Percentiles rank a stretch among this genome's conserved stretches.
phyloP scores from a whole-genome alignment of 352 stramenopile genomes.

The Phytophthora niederhauseri region DNA sequence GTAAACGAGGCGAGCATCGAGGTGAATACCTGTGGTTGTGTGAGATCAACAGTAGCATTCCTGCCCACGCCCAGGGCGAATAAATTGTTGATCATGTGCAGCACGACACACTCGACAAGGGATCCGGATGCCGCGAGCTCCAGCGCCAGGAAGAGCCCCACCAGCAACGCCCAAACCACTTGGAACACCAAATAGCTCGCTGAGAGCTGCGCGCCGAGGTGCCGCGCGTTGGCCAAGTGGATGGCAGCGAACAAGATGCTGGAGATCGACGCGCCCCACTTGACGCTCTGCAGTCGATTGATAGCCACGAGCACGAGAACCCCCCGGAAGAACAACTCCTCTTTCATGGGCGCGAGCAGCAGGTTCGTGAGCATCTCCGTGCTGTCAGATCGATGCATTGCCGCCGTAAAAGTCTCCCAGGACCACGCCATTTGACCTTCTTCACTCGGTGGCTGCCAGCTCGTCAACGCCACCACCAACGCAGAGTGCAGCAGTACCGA shows the following conservation, averaged over 20 bases:
- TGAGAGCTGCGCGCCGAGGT: conserved; percentile 29
- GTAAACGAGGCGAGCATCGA: conserved; percentile 13
- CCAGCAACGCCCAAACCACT: conserved; percentile 44
- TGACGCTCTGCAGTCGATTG: conserved; percentile 41
- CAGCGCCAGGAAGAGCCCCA: conserved; percentile 55
- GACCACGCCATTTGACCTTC: conserved; percentile 20
- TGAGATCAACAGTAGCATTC: conserved; percentile 15
- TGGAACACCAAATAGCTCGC: conserved; percentile 49
- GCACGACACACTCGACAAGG: conserved; percentile 54
- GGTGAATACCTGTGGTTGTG: conserved; percentile 2
- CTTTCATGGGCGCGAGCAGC: conserved; percentile 48
- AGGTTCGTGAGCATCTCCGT: conserved; percentile 35
- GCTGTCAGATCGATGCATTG: conserved; percentile 12
- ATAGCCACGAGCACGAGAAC: conserved; percentile 50
- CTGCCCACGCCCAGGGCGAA: conserved; percentile 47
- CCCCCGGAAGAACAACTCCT: conserved; percentile 76
- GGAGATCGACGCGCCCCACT: conserved; percentile 36
- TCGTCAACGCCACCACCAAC: conserved; percentile 9
- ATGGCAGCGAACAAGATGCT: conserved; percentile 54
- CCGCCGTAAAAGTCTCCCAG: conserved; percentile 30
- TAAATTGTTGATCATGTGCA: conserved; percentile 68
- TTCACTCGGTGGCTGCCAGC: conserved; percentile 14
- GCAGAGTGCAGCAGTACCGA: conserved; percentile 27
- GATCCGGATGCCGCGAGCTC: conserved; percentile 43
- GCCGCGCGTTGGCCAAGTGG: conserved; percentile 49